A percentile compares a stretch with the other conserved stretches of the same genome.
These are phyloP conservation scores for Thecaphora thlaspeos DNA, from an alignment of 1,284 basidiomycete genomes.

Conservation along the genomic window DNA sequence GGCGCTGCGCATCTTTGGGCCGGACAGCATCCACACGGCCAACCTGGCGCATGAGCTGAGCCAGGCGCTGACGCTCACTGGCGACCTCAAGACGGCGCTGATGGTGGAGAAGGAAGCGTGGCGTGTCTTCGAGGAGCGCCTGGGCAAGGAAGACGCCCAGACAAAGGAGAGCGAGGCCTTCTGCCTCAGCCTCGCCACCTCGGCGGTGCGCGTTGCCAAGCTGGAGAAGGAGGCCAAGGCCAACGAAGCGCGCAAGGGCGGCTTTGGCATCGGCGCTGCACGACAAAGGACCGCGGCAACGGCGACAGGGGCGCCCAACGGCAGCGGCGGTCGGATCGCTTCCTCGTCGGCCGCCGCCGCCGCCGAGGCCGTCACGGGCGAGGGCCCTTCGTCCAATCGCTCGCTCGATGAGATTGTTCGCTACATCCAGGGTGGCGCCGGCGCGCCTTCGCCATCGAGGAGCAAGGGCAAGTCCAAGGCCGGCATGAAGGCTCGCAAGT, in stretches of 20 bases:
- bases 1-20: slow-evolving; percentile 42
- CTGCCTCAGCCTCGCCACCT: slow-evolving; percentile 47
- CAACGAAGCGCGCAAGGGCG: slow-evolving; percentile 20
- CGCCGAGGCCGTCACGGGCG: neutral
- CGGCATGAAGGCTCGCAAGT: slow-evolving; percentile 21
- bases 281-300: neutral
- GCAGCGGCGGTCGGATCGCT: slow-evolving; percentile 2
- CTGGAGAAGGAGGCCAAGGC: slow-evolving; percentile 42
- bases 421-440: slow-evolving; percentile 47
- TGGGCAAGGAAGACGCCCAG: slow-evolving; percentile 54
- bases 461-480: slow-evolving; percentile 32
- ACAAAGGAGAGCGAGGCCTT: slow-evolving; percentile 54
- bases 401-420: slow-evolving; percentile 50
- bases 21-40: slow-evolving; percentile 53
- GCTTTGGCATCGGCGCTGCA: slow-evolving; percentile 8
- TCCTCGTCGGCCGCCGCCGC: slow-evolving; percentile 3
- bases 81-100: slow-evolving; percentile 53
- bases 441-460: slow-evolving; percentile 1
- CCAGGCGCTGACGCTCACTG: slow-evolving; percentile 50
- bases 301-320: too few relatives aligned
- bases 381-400: slow-evolving; percentile 11
- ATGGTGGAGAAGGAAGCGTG: slow-evolving; percentile 51
- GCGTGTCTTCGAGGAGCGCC: slow-evolving; percentile 48
- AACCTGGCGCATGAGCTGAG: slow-evolving; percentile 54
- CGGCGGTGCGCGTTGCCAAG: slow-evolving; percentile 52